Conservation (phyloP, 2,329 filamentous ascomycete genomes). For the Cryphonectria carpinicola region DNA sequence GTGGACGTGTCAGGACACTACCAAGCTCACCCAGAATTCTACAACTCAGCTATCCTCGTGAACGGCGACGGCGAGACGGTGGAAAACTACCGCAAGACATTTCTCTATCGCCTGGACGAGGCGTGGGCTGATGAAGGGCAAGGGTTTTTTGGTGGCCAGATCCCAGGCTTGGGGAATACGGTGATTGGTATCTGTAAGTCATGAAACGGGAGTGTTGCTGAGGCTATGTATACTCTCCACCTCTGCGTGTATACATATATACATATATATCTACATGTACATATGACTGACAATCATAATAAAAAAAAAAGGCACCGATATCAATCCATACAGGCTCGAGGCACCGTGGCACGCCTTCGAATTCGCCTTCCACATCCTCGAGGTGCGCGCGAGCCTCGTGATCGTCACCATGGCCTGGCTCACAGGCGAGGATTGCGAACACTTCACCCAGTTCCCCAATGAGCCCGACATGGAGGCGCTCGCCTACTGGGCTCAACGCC, state of each 20-base stretch:
- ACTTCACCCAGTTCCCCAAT: conserved; percentile 44
- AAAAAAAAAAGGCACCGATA: conserved; percentile 53
- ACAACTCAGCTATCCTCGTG: conserved; percentile 59
- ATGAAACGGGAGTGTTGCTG: too few relatives aligned
- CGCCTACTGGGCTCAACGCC: conserved; percentile 66
- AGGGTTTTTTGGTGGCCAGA: conserved; percentile 25
- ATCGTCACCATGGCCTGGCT: conserved; percentile 79
- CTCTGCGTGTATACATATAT: too few relatives aligned
- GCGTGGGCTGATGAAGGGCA: conserved; percentile 60
- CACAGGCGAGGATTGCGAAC: conserved; percentile 52
- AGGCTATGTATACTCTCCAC: too few relatives aligned
- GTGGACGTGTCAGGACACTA: conserved; percentile 54
- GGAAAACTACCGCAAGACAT: conserved; percentile 64
- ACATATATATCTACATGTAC: too few relatives aligned
- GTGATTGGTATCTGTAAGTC: conserved; percentile 63
- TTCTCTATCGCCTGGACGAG: conserved; percentile 63
- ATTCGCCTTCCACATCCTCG: conserved; percentile 60
- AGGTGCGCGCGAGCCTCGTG: conserved; percentile 61
- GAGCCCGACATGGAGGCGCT: conserved; percentile 66
- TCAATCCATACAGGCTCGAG: conserved; percentile 60
- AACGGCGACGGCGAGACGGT: conserved; percentile 61
- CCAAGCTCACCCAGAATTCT: conserved; percentile 57
- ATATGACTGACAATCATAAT: background rate
- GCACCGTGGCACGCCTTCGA: conserved; percentile 54
- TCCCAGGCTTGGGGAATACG: conserved; percentile 54